These are phyloP conservation scores for Gamsiella multidivaricata DNA, from an alignment of 192 early-diverging fungal species.

Conservation along the genomic window DNA sequence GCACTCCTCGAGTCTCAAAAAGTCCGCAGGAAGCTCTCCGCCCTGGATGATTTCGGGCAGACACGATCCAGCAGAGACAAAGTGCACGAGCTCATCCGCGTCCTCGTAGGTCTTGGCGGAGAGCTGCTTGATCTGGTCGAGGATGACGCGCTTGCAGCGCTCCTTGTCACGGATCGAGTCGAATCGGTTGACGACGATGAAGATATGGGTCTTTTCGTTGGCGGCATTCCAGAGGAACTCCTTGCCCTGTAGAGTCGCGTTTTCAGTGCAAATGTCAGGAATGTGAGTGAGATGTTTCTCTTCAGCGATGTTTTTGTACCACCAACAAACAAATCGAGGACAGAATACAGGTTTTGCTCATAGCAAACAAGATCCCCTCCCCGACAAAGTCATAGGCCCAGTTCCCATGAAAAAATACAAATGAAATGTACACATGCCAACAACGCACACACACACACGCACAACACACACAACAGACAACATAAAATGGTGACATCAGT, in stretches of 20 bases:
- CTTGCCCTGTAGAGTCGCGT: constrained; percentile 77
- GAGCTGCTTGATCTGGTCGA: constrained; percentile 96
- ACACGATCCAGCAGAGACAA: constrained; percentile 81
- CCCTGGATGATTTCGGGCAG: constrained; percentile 45
- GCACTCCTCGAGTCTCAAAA: constrained; percentile 85
- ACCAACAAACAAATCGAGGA: constrained; percentile 7
- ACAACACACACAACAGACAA: not conserved
- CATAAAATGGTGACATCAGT: constrained; percentile 17
- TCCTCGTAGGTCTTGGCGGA: constrained; percentile 93
- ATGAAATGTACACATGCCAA: not conserved
- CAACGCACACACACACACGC: too few species aligned
- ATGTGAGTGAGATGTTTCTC: not conserved
- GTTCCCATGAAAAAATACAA: constrained; percentile 49
- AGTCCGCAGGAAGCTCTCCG: constrained; percentile 56
- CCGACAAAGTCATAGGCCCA: not conserved
- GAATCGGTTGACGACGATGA: constrained; percentile 98
- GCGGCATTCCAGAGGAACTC: constrained; percentile 97
- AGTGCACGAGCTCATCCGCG: constrained; percentile 94
- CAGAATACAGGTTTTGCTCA: not conserved
- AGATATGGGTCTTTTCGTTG: constrained; percentile 99
- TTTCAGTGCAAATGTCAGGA: not conserved
- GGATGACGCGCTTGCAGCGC: constrained; percentile 91
- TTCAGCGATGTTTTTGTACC: not conserved
- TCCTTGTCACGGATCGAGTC: constrained; percentile 95
- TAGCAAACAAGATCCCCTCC: too few species aligned